Base-by-base conservation (phyloP, 2,329 filamentous ascomycete species). In the Orbilia blumenaviensis region DNA sequence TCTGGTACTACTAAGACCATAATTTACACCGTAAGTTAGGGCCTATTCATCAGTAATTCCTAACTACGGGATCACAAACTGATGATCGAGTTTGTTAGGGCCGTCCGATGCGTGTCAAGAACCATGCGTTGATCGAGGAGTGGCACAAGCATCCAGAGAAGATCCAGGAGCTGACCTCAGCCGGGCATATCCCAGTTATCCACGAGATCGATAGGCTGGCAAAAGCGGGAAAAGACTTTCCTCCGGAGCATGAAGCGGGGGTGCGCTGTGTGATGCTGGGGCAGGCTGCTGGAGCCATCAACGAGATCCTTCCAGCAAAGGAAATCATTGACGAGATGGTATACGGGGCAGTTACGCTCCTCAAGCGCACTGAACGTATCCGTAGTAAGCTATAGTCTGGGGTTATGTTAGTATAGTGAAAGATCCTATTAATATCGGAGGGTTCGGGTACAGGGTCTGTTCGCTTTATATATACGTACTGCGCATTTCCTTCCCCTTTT, bases 271-370 rank as follows among this genome's bases (percentile, higher is more conserved):
- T 94, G 83, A 82, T 97, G 81, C 97, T 97, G 94, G 94, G 94
- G 0, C 93, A 97, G 84, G 94, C 97, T 8, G 92, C 93, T 0
- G 94, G 91, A 0, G 87, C 89, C 0, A 91, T 97, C 67, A 83
- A 67, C 84, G 88, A 90, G 78, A 88, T 97, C 72, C 89, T 95
- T 85, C 92, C 94, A 0, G 94, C 94, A 0, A 87, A 85, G 50
- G 87, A 90, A 78, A 97, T 98, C 84, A 89, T 98, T 16, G 87
- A 89, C 77, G 93, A 96, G 79, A 97, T 98, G 93, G 92, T 97
- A 9, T 83, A 84, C 21, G 90, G 94, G 82, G 92, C 92, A 0
- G 88, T 90, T 8, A 86, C 87, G 1, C 88, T 90, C 85, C 81
- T 96, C 80, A 71, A 66, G 50, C 52, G 50, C 21, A 52, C 58